A percentile compares a stretch with the other conserved stretches of the same genome.
Evolutionary conservation across 129 eudicot species (phyloP).

Genomic region (Centella asiatica): DNA sequence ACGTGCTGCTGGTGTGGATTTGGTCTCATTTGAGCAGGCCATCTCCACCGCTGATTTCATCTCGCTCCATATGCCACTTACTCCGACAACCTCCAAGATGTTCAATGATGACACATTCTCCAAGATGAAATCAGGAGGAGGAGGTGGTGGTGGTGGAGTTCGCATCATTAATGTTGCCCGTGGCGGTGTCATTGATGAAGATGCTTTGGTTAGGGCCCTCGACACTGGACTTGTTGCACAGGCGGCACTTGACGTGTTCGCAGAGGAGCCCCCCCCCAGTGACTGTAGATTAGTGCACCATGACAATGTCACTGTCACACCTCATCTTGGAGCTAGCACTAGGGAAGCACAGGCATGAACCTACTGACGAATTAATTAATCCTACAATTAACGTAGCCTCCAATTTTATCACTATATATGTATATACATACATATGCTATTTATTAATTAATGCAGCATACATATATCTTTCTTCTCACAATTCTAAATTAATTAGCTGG

Average conservation of each 20-base stretch:
- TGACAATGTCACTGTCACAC: slow-evolving; percentile 66
- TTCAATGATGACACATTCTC: slow-evolving; percentile 60
- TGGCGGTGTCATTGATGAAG: slow-evolving; percentile 80
- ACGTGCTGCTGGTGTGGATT: slow-evolving; percentile 64
- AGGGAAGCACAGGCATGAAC: slow-evolving; percentile 72
- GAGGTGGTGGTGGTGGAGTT: too few relatives aligned
- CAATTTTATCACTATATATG: too few relatives aligned
- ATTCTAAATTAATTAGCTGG: not conserved
- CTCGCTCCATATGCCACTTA: slow-evolving; percentile 85
- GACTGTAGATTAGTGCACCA: slow-evolving; percentile 71
- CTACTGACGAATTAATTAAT: too few relatives aligned
- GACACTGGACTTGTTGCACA: slow-evolving; percentile 59
- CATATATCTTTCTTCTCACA: too few relatives aligned
- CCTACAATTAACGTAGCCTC: too few relatives aligned
- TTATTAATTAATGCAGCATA: too few relatives aligned
- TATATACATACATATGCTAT: too few relatives aligned
- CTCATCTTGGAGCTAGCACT: slow-evolving; percentile 94
- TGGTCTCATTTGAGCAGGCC: slow-evolving; percentile 62
- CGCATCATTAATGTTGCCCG: slow-evolving; percentile 72
- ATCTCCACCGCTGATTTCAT: slow-evolving; percentile 57
- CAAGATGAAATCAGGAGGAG: slow-evolving; percentile 84
- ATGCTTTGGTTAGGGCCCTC: slow-evolving; percentile 72
- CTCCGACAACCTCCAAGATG: slow-evolving; percentile 54
- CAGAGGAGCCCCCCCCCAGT: slow-evolving; percentile 61
- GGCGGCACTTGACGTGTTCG: slow-evolving; percentile 88